Evolutionary conservation across 495 filamentous ascomycete species (phyloP).

Genomic region (Penicillium soppii): DNA sequence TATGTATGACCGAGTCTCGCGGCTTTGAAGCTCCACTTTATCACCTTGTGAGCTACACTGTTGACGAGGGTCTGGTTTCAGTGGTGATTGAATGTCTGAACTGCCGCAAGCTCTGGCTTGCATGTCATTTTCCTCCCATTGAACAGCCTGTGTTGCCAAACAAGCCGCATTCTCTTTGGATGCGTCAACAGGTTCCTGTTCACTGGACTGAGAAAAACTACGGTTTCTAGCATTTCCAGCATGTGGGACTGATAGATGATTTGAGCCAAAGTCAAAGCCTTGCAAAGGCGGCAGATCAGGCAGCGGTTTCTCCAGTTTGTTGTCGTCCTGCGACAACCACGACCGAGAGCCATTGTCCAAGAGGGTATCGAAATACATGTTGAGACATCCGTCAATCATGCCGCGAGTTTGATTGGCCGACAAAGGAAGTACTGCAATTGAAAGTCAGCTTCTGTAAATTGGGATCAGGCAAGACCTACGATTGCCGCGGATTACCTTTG

Average conservation of each 20-base stretch:
- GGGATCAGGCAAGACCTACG: not conserved
- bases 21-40: conserved; percentile 18
- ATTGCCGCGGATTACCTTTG: conserved; percentile 1
- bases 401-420: conserved; percentile 48
- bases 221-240: conserved; percentile 25
- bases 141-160: conserved; percentile 13
- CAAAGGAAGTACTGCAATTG: conserved; percentile 31
- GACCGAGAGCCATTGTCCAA: conserved; percentile 20
- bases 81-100: conserved; percentile 28
- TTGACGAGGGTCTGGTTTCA: conserved; percentile 17
- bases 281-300: not conserved
- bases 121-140: conserved; percentile 18
- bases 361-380: conserved; percentile 46
- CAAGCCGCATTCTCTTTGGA: conserved; percentile 17
- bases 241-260: conserved; percentile 21
- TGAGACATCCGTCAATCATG: conserved; percentile 54
- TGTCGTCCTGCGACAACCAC: conserved; percentile 14
- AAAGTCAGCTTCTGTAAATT: conserved; percentile 4
- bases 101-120: conserved; percentile 28
- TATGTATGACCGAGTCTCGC: conserved; percentile 34
- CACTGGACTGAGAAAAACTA: conserved; percentile 32
- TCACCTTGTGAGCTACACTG: conserved; percentile 16
- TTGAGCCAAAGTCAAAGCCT: not conserved
- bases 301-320: conserved; percentile 9
- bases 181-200: conserved; percentile 11